phyloP scores from a whole-genome alignment of 768 basidiomycete species.

The Lactarius vividus region DNA sequence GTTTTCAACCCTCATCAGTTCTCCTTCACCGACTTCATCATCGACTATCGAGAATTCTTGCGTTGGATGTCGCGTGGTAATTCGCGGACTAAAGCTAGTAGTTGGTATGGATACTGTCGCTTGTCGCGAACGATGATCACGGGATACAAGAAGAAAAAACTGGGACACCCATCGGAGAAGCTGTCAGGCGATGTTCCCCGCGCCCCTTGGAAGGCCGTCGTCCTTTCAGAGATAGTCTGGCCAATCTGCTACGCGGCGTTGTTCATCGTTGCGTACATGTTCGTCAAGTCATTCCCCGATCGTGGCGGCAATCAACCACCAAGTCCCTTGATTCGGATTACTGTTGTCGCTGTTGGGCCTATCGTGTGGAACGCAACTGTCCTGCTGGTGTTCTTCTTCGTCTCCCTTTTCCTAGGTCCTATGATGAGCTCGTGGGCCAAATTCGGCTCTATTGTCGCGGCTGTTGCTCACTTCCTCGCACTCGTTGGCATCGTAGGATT shows the following conservation, averaged over 20 bases:
- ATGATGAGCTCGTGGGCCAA: slow-evolving; percentile 81
- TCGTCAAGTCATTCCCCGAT: slow-evolving; percentile 87
- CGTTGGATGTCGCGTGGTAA: slow-evolving; percentile 99
- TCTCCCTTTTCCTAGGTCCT: slow-evolving; percentile 90
- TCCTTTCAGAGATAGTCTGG: slow-evolving; percentile 80
- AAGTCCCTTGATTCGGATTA: slow-evolving; percentile 88
- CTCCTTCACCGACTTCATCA: slow-evolving; percentile 94
- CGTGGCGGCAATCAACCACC: slow-evolving; percentile 59
- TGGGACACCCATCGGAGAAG: slow-evolving; percentile 97
- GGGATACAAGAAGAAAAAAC: slow-evolving; percentile 98
- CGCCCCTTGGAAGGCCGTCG: slow-evolving; percentile 80
- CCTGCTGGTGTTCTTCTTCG: slow-evolving; percentile 79
- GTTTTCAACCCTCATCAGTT: slow-evolving; percentile 99
- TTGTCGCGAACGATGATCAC: slow-evolving; percentile 96
- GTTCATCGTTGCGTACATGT: slow-evolving; percentile 86
- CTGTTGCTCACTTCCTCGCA: slow-evolving; percentile 77
- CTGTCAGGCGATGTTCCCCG: slow-evolving; percentile 92
- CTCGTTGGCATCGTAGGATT: slow-evolving; percentile 82
- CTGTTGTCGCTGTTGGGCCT: slow-evolving; percentile 85
- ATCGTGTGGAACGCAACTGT: slow-evolving; percentile 94
- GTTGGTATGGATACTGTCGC: slow-evolving; percentile 99
- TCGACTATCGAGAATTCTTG: slow-evolving; percentile 97
- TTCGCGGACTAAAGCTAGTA: slow-evolving; percentile 93
- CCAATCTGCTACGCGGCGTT: slow-evolving; percentile 73
- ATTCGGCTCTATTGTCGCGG: slow-evolving; percentile 93